Percentiles rank a stretch among this genome's conserved stretches.
Evolutionary conservation across 495 filamentous ascomycete genomes (phyloP).

Genomic region (Podospora tetraspora): DNA sequence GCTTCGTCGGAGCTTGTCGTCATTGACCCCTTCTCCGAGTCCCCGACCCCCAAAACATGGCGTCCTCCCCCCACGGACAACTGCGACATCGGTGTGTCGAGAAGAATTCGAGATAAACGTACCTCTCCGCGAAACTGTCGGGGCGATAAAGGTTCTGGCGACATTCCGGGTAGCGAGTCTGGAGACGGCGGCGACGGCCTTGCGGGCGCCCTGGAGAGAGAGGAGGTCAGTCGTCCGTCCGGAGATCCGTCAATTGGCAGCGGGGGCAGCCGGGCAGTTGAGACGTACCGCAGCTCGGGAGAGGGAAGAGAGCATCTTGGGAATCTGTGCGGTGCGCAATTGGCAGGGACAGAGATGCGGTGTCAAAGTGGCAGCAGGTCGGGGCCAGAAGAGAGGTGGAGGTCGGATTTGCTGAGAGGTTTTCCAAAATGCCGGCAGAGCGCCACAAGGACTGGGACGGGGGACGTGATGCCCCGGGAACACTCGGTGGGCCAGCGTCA

Average conservation of each 20-base stretch:
- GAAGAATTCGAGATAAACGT: slow-evolving; percentile 33
- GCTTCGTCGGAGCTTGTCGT: not conserved
- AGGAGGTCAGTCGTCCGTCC: not conserved
- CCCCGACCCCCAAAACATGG: not conserved
- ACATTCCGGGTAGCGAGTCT: slow-evolving; percentile 70
- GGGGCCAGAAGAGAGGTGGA: slow-evolving; percentile 15
- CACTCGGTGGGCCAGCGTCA: slow-evolving; percentile 17
- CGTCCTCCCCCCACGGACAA: not conserved
- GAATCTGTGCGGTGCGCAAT: slow-evolving; percentile 26
- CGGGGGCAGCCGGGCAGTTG: slow-evolving; percentile 10
- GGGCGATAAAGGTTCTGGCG: slow-evolving; percentile 74
- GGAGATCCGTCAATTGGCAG: not conserved
- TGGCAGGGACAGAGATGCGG: slow-evolving; percentile 19
- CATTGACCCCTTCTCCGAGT: not conserved
- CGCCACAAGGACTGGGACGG: slow-evolving; percentile 9
- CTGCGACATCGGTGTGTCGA: slow-evolving; percentile 6
- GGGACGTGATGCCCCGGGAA: slow-evolving; percentile 14
- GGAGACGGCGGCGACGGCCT: slow-evolving; percentile 58
- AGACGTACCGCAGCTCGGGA: slow-evolving; percentile 61
- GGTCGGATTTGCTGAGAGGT: slow-evolving; percentile 31
- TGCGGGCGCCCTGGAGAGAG: slow-evolving; percentile 57
- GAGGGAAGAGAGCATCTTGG: slow-evolving; percentile 52
- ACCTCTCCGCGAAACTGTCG: slow-evolving; percentile 72
- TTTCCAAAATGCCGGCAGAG: slow-evolving; percentile 31
- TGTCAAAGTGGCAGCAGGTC: slow-evolving; percentile 22